Evolutionary conservation across 129 eudicot species (phyloP), one percentile per base, ranked within the genome.

Genomic region (Deinandra increscens): DNA sequence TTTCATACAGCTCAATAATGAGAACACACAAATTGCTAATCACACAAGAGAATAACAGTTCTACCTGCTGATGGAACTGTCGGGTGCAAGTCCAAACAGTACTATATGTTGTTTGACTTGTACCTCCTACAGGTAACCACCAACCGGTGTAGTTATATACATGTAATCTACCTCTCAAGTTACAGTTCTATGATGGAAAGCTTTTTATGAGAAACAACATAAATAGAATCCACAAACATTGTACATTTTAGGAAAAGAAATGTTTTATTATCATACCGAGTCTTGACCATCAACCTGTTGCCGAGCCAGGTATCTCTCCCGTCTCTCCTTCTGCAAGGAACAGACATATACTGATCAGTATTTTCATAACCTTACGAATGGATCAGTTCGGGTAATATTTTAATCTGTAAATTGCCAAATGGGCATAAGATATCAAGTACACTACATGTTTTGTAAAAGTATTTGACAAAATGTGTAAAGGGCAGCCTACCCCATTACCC

Each of bases 221-320:
- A 68, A 71, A 71, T 6, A 31, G 37, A 71, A 58, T 23, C 64
- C 64, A 29, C 19, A 58, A 58, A 31, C 38, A 45, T 17, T 14
- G 55, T 66, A 51, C 66, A 6, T 26, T 62, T 41, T 15, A 22
- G 10, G 60, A 48, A 71, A 63, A 26, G 13, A 69, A 19, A 39
- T 36, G 46, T 58, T 66, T 54, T 59, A 22, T 59, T 7, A 67
- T 84, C 70, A 91, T 36, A 90, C 79, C 6, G 98, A 88, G 56
- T 88, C 98, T 31, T 79, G 83, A 23, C 89, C 96, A 80, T 92
- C 96, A 10, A 81, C 95, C 79, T 92, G 96, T 71, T 92, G 98
- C 20, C 92, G 82, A 9, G 96, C 96, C 61, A 92, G 78, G 79
- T 88, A 92, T 80, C 98, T 78, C 50, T 92, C 98, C 65, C 98